Conservation (phyloP, 345 rosid genomes). For the Salix exigua region DNA sequence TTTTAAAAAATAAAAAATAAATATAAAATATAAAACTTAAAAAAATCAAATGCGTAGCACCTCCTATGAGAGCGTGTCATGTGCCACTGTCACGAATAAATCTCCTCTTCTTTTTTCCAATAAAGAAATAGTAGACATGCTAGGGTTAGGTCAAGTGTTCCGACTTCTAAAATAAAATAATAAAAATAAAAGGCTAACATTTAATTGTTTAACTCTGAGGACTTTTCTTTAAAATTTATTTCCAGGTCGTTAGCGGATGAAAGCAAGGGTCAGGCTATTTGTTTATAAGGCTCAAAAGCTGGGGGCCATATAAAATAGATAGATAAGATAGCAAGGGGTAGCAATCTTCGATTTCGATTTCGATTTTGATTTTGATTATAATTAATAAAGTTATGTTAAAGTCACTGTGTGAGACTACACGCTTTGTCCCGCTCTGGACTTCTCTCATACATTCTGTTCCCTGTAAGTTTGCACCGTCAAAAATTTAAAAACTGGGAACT, state of each 20-base stretch:
- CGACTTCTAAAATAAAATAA: constrained; percentile 8
- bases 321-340: constrained; percentile 6
- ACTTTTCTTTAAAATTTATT: neutral
- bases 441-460: constrained; percentile 3
- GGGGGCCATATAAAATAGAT: neutral
- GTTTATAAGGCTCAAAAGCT: neutral
- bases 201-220: neutral
- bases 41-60: too few species aligned
- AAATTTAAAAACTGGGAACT: neutral
- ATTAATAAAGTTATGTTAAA: constrained; percentile 19
- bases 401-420: constrained; percentile 33
- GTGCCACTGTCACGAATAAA: constrained; percentile 20
- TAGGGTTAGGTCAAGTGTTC: constrained; percentile 30
- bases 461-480: constrained; percentile 9
- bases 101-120: neutral
- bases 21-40: too few species aligned
- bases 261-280: neutral
- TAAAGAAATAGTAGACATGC: constrained; percentile 11
- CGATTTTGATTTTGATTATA: neutral
- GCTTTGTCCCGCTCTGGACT: constrained; percentile 49
- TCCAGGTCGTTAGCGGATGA: neutral
- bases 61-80: constrained; percentile 5
- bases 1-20: too few species aligned
- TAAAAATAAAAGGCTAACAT: neutral
- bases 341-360: constrained; percentile 16